These are phyloP conservation scores for Kurtzmaniella quercitrusa DNA, from an alignment of 1,139 yeast species.

Conservation along the genomic window DNA sequence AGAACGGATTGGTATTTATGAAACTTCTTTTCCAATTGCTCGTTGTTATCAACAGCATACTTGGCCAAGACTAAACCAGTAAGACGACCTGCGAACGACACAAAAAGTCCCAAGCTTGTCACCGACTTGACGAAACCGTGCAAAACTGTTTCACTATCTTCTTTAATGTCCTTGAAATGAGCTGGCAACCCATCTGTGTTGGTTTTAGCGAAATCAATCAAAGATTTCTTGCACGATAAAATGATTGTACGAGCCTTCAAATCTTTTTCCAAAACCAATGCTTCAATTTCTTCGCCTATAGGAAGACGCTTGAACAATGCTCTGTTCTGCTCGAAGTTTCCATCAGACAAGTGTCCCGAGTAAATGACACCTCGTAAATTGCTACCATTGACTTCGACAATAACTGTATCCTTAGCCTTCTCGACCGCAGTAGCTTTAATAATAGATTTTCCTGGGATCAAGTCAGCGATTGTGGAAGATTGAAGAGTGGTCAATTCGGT, in stretches of 20 bases:
- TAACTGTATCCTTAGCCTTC: constrained; percentile 67
- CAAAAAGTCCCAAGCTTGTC: constrained; percentile 75
- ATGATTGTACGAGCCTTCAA: constrained; percentile 54
- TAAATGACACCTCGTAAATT: constrained; percentile 68
- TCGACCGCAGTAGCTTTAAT: constrained; percentile 64
- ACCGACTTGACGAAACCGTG: constrained; percentile 78
- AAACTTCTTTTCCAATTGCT: constrained; percentile 56
- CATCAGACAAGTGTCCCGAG: constrained; percentile 75
- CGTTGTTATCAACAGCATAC: constrained; percentile 57
- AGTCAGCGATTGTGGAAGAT: constrained; percentile 41
- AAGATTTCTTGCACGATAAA: constrained; percentile 60
- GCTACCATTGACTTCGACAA: constrained; percentile 56
- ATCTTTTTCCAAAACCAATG: constrained; percentile 69
- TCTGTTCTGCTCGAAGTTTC: constrained; percentile 69
- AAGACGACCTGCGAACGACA: constrained; percentile 74
- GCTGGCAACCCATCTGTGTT: constrained; percentile 47
- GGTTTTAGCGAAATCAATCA: constrained; percentile 60
- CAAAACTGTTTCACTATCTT: constrained; percentile 43
- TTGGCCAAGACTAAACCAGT: constrained; percentile 83
- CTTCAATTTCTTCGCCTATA: constrained; percentile 58
- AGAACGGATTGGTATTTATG: constrained; percentile 63
- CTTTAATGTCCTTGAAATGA: constrained; percentile 50
- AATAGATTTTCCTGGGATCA: constrained; percentile 61
- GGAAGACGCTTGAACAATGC: constrained; percentile 52
- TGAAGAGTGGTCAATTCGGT: constrained; percentile 49